Conservation (phyloP, 169 alveolate species). For the Theileria luwenshuni region DNA sequence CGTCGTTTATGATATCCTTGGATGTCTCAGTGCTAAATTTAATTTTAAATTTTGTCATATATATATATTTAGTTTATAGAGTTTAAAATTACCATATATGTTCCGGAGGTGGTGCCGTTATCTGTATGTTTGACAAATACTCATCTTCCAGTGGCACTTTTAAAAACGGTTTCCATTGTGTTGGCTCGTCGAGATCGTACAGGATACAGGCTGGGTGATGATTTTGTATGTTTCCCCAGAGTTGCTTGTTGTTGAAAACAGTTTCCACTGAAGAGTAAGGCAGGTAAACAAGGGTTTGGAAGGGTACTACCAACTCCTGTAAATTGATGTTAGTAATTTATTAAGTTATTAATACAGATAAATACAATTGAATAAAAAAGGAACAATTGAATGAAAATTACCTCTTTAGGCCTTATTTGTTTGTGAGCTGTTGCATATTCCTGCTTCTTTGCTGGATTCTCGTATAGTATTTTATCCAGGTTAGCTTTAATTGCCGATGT, state of each 20-base stretch:
- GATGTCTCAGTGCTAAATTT: conserved; percentile 30
- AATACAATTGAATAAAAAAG: too few relatives aligned
- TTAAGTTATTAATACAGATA: not conserved
- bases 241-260: conserved; percentile 81
- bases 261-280: conserved; percentile 83
- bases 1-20: conserved; percentile 33
- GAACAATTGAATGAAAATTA: not conserved
- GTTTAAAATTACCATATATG: conserved; percentile 17
- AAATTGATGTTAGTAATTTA: not conserved
- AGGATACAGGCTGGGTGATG: conserved; percentile 84
- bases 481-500: not conserved
- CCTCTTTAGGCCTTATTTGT: conserved; percentile 20
- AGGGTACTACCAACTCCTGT: conserved; percentile 50
- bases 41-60: not conserved
- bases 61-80: not conserved
- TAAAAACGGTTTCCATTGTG: conserved; percentile 81
- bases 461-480: not conserved
- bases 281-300: conserved; percentile 75
- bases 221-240: conserved; percentile 85
- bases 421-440: not conserved
- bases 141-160: conserved; percentile 60
- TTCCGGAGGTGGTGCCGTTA: conserved; percentile 54
- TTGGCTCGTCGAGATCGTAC: conserved; percentile 78
- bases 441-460: conserved; percentile 5
- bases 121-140: conserved; percentile 48